A percentile compares a stretch with the other conserved stretches of the same genome.
These are phyloP conservation scores for Kwoniella europaea DNA, from an alignment of 768 basidiomycete species.

Conservation along the genomic window DNA sequence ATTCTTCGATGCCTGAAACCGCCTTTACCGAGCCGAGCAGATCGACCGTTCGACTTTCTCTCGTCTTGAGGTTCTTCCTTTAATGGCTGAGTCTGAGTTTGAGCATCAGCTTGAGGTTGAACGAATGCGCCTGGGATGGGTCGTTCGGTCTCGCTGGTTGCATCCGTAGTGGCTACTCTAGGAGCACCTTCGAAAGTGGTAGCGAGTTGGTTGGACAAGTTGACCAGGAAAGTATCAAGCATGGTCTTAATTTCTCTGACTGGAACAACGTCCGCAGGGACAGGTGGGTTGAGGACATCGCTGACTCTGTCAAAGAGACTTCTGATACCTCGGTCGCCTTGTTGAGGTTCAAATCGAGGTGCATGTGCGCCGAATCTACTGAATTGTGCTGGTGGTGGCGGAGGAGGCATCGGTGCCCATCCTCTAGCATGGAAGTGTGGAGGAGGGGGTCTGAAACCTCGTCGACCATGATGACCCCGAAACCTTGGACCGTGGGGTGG, in stretches of 20 bases:
- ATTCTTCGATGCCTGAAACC: constrained; percentile 47
- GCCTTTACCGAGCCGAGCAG: constrained; percentile 37
- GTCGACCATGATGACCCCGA: constrained; percentile 11
- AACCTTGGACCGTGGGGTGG: constrained; percentile 19
- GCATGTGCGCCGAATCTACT: background rate
- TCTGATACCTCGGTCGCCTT: constrained; percentile 24
- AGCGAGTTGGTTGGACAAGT: constrained; percentile 52
- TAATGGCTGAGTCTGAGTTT: constrained; percentile 25
- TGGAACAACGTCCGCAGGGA: constrained; percentile 31
- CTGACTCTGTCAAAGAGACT: constrained; percentile 38
- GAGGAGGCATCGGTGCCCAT: constrained; percentile 5
- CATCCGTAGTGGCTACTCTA: constrained; percentile 15
- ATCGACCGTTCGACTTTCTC: constrained; percentile 15
- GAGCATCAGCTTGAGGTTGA: constrained; percentile 20
- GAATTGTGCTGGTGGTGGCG: constrained; percentile 5
- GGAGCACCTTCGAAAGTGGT: constrained; percentile 46
- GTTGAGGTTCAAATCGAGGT: constrained; percentile 1
- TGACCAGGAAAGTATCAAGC: constrained; percentile 52
- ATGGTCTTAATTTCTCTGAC: constrained; percentile 52
- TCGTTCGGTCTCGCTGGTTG: constrained; percentile 28
- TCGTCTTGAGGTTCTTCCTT: constrained; percentile 5
- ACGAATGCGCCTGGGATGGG: constrained; percentile 52
- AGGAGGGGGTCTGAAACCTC: constrained; percentile 4
- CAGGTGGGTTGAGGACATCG: constrained; percentile 35
- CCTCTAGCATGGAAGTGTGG: constrained; percentile 1